A percentile compares a stretch with the other conserved stretches of the same genome.
Evolutionary conservation across 2,329 filamentous ascomycete genomes (phyloP).

Genomic region (Talaromyces sp.): DNA sequence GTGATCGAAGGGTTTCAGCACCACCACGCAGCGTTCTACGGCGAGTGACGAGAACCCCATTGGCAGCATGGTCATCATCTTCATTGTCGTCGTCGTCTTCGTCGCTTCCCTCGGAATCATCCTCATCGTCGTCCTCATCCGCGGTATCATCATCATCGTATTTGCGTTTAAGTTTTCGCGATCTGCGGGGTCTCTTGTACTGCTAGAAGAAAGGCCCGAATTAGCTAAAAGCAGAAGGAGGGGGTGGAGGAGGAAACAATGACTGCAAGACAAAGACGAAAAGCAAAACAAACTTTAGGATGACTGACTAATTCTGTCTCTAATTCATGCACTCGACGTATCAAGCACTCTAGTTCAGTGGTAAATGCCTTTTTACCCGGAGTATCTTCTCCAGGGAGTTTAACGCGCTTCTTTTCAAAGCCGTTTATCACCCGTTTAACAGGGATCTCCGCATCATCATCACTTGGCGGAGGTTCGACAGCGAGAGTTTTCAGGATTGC

Average conservation of each 20-base stretch:
- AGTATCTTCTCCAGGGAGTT: conserved; percentile 72
- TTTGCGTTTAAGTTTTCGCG: conserved; percentile 33
- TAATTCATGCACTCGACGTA: conserved; percentile 73
- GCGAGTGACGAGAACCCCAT: conserved; percentile 9
- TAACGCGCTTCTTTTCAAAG: conserved; percentile 53
- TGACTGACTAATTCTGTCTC: conserved; percentile 67
- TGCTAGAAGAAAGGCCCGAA: conserved; percentile 28
- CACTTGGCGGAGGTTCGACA: conserved; percentile 30
- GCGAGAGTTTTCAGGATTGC: conserved; percentile 47
- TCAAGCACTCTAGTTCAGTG: conserved; percentile 74
- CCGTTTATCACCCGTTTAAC: conserved; percentile 48
- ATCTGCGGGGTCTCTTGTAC: conserved; percentile 38
- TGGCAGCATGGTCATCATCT: conserved; percentile 46
- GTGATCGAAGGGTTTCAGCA: conserved; percentile 49
- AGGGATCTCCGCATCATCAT: conserved; percentile 34
- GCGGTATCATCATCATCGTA: conserved; percentile 26
- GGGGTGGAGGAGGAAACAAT: background rate
- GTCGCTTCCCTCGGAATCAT: conserved; percentile 34
- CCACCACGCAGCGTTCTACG: conserved; percentile 62
- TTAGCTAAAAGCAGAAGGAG: background rate
- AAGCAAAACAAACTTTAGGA: conserved; percentile 16
- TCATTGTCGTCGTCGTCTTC: conserved; percentile 13
- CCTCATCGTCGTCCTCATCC: conserved; percentile 22
- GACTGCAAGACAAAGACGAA: background rate
- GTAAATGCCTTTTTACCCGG: conserved; percentile 76